These are phyloP conservation scores for Globisporangium paddicum DNA, from an alignment of 352 stramenopile species.

Conservation along the genomic window DNA sequence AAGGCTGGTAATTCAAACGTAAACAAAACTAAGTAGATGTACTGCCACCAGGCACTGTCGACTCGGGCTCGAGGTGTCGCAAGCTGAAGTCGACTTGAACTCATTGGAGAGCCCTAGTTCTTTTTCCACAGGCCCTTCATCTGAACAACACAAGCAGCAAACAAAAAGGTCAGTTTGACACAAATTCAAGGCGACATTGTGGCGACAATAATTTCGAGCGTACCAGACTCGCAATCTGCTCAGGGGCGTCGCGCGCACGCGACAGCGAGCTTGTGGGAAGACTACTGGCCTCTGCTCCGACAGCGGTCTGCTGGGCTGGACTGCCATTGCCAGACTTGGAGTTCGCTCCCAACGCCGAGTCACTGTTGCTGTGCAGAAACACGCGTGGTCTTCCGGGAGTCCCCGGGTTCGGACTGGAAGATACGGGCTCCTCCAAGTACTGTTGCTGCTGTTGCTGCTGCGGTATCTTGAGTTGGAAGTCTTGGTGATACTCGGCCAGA, in stretches of 20 bases:
- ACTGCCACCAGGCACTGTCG: not conserved
- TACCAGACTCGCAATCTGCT: constrained; percentile 53
- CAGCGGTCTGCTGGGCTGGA: constrained; percentile 26
- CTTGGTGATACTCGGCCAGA: constrained; percentile 35
- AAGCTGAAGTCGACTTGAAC: not conserved
- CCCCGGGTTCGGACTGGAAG: not conserved
- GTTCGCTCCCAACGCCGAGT: constrained; percentile 12
- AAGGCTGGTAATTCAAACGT: constrained; percentile 14
- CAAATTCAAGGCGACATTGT: not conserved
- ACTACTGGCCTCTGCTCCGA: constrained; percentile 19
- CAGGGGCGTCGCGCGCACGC: constrained; percentile 26
- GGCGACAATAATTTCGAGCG: constrained; percentile 2
- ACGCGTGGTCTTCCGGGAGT: constrained; percentile 1
- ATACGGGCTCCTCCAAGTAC: not conserved
- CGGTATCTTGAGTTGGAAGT: constrained; percentile 23
- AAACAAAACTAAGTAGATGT: constrained; percentile 26
- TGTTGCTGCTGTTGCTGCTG: constrained; percentile 9
- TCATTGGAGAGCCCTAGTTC: constrained; percentile 35
- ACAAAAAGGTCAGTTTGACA: not conserved
- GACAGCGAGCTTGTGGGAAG: constrained; percentile 23
- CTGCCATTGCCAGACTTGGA: constrained; percentile 5
- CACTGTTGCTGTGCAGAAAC: constrained; percentile 10
- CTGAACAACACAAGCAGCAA: constrained; percentile 15
- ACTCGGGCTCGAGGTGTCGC: not conserved
- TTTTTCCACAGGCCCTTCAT: constrained; percentile 86